These are phyloP conservation scores for Collybiopsis confluens DNA, from an alignment of 768 basidiomycete genomes.

Conservation along the genomic window DNA sequence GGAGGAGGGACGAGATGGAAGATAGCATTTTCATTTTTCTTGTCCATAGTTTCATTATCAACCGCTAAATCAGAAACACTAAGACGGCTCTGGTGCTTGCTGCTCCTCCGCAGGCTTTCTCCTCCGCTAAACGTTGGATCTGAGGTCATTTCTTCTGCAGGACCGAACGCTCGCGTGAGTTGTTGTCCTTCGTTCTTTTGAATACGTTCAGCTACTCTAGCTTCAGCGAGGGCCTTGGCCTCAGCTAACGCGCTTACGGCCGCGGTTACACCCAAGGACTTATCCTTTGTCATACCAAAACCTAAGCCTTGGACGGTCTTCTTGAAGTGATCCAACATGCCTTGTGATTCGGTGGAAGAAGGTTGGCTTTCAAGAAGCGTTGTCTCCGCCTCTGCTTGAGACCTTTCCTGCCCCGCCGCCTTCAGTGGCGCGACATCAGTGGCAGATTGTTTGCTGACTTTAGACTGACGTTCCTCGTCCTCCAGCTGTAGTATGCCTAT, in stretches of 20 bases:
- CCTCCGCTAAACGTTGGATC: too few relatives aligned
- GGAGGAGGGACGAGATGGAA: slow-evolving; percentile 19
- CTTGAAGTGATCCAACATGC: slow-evolving; percentile 63
- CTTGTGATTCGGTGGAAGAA: slow-evolving; percentile 32
- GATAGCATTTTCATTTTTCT: slow-evolving; percentile 28
- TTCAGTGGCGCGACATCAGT: slow-evolving; percentile 26
- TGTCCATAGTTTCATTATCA: slow-evolving; percentile 29
- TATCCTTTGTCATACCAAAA: slow-evolving; percentile 52
- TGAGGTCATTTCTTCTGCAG: slow-evolving; percentile 2
- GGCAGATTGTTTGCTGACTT: slow-evolving; percentile 43
- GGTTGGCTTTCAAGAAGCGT: background rate
- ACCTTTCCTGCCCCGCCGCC: slow-evolving; percentile 8
- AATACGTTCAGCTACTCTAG: slow-evolving; percentile 62
- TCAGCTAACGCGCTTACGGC: slow-evolving; percentile 61
- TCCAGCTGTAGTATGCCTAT: slow-evolving; percentile 19
- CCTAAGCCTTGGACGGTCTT: slow-evolving; percentile 68
- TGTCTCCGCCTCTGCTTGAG: slow-evolving; percentile 12
- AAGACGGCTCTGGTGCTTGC: too few relatives aligned
- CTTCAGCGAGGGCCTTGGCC: slow-evolving; percentile 65
- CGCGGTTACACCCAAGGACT: slow-evolving; percentile 56
- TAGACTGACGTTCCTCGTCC: slow-evolving; percentile 41
- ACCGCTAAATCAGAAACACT: slow-evolving; percentile 62
- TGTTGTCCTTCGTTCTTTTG: slow-evolving; percentile 42
- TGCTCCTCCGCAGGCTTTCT: too few relatives aligned
- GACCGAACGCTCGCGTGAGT: slow-evolving; percentile 15